These are phyloP conservation scores for Penicillium sp. DNA, from an alignment of 2,329 filamentous ascomycete species.

Conservation along the genomic window DNA sequence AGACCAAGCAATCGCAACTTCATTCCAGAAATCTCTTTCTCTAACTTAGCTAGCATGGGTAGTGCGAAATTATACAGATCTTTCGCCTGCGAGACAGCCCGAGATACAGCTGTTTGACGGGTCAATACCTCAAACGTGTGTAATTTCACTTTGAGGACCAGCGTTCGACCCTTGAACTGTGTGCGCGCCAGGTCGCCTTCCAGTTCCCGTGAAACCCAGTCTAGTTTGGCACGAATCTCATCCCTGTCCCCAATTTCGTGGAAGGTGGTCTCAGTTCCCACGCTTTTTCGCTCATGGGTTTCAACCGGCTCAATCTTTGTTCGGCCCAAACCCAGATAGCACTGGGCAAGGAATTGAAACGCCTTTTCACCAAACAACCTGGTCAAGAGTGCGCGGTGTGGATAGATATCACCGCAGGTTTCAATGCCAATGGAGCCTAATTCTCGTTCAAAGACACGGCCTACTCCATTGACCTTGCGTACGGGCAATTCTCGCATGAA, in stretches of 20 bases:
- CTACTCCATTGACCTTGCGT: constrained; percentile 92
- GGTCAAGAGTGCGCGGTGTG: constrained; percentile 69
- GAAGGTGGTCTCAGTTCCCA: constrained; percentile 93
- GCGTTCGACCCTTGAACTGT: constrained; percentile 83
- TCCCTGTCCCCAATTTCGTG: constrained; percentile 69
- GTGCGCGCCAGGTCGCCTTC: constrained; percentile 80
- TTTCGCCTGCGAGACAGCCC: constrained; percentile 69
- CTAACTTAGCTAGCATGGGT: constrained; percentile 79
- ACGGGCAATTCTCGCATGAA: constrained; percentile 85
- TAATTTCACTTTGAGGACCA: constrained; percentile 89
- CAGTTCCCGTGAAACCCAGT: constrained; percentile 78
- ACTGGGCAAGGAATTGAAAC: constrained; percentile 79
- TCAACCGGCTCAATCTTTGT: constrained; percentile 84
- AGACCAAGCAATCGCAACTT: constrained; percentile 84
- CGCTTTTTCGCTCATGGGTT: constrained; percentile 87
- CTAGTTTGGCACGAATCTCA: constrained; percentile 73
- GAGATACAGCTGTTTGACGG: constrained; percentile 73
- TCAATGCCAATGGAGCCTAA: constrained; percentile 83
- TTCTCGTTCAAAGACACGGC: constrained; percentile 88
- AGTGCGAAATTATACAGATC: constrained; percentile 81
- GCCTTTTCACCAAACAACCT: constrained; percentile 89
- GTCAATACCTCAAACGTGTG: constrained; percentile 92
- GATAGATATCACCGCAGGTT: constrained; percentile 84
- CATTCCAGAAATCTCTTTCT: constrained; percentile 78
- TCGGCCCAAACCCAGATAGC: constrained; percentile 81